Evolutionary conservation across 305 asterid species (phyloP).

Genomic region (Nicotiana rustica): DNA sequence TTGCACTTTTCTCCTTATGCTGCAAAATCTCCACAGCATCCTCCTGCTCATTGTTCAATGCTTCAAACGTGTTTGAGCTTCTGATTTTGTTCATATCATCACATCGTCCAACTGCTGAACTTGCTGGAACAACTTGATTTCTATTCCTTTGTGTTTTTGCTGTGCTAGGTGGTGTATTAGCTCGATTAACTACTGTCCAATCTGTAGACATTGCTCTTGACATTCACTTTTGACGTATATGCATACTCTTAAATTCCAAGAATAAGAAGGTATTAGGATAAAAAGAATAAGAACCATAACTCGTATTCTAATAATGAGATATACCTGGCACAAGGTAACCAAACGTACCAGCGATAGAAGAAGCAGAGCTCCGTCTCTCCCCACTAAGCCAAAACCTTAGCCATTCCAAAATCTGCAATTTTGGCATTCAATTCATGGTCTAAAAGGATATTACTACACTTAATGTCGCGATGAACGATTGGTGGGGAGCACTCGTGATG

Average conservation of each 20-base stretch:
- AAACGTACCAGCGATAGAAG: slow-evolving; percentile 82
- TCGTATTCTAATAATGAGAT: not conserved
- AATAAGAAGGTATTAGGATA: slow-evolving; percentile 26
- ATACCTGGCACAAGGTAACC: slow-evolving; percentile 92
- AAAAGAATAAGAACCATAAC: not conserved
- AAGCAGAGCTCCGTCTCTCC: slow-evolving; percentile 72
- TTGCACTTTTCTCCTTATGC: too few species aligned
- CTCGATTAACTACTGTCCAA: slow-evolving; percentile 34
- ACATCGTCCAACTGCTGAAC: too few species aligned
- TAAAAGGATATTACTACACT: slow-evolving; percentile 62
- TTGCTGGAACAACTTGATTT: too few species aligned
- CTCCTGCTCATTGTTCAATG: too few species aligned
- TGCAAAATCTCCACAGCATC: too few species aligned
- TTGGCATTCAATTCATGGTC: slow-evolving; percentile 69
- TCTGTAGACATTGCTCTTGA: slow-evolving; percentile 81
- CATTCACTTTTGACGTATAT: slow-evolving; percentile 70
- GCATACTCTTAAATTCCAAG: slow-evolving; percentile 63
- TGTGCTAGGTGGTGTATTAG: too few species aligned
- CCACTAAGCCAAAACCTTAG: slow-evolving; percentile 55
- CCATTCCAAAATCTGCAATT: slow-evolving; percentile 70
- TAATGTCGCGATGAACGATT: slow-evolving; percentile 68
- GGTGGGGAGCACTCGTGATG: slow-evolving; percentile 57
- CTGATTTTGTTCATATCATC: too few species aligned
- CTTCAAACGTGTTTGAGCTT: too few species aligned
- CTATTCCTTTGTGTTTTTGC: too few species aligned